Evolutionary conservation across 768 basidiomycete species (phyloP).

Genomic region (Punctularia strigosozonata): DNA sequence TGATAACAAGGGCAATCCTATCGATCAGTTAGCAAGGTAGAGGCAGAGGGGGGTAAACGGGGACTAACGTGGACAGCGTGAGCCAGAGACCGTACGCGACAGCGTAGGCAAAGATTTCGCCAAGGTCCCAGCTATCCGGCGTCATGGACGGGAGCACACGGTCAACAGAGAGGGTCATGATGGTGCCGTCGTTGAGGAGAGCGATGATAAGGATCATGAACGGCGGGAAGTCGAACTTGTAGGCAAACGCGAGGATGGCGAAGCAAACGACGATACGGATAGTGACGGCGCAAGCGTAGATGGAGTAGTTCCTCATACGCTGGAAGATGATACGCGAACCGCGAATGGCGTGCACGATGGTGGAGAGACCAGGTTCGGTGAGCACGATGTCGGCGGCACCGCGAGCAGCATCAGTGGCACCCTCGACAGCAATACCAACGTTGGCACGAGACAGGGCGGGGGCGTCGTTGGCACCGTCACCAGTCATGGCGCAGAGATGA

Average conservation of each 20-base stretch:
- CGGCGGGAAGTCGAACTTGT: conserved; percentile 97
- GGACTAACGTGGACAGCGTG: conserved; percentile 75
- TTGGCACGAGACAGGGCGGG: conserved; percentile 97
- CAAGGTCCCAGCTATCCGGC: conserved; percentile 92
- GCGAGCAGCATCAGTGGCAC: conserved; percentile 97
- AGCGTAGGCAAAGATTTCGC: conserved; percentile 94
- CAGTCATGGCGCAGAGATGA: conserved; percentile 97
- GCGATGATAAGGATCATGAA: conserved; percentile 99
- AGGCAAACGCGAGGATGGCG: conserved; percentile 88
- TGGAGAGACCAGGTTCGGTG: conserved; percentile 96
- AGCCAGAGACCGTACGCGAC: conserved; percentile 93
- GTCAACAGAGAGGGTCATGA: conserved; percentile 96
- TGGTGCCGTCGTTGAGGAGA: conserved; percentile 94
- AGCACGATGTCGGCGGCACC: conserved; percentile 98
- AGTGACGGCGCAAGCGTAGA: conserved; percentile 91
- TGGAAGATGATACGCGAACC: conserved; percentile 99
- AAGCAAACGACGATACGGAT: conserved; percentile 99
- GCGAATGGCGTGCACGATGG: conserved; percentile 97
- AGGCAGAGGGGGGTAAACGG: conserved; percentile 1
- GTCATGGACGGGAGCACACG: conserved; percentile 88
- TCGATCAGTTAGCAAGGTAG: conserved; percentile 7
- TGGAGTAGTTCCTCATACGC: conserved; percentile 98
- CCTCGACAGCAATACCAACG: conserved; percentile 98
- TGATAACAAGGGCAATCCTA: conserved; percentile 67
- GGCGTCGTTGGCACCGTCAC: conserved; percentile 98